Conservation (phyloP, 2,329 filamentous ascomycete species). For the Trichoderma sp. region DNA sequence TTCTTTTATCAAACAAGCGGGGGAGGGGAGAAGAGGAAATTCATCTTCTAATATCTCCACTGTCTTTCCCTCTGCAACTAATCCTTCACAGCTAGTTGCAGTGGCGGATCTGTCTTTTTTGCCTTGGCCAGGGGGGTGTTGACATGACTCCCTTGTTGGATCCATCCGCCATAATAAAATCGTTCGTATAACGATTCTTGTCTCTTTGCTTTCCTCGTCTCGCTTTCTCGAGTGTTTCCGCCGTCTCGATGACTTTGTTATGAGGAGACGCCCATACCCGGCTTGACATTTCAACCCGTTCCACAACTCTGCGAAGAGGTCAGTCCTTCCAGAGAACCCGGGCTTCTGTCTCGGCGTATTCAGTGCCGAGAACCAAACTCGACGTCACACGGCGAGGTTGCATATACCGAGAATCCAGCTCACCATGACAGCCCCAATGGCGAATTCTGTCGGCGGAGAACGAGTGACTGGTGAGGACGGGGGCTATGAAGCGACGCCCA, state of each 20-base stretch:
- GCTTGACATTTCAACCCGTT: background rate
- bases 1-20: background rate
- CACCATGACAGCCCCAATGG: background rate
- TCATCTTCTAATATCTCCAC: background rate
- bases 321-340: background rate
- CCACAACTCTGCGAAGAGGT: background rate
- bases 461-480: background rate
- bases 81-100: background rate
- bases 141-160: slow-evolving; percentile 1
- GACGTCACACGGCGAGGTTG: background rate
- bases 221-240: background rate
- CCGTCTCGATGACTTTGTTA: background rate
- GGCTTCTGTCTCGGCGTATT: background rate
- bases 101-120: slow-evolving; percentile 1
- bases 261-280: background rate
- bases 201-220: background rate
- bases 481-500: background rate
- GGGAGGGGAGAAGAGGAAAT: background rate
- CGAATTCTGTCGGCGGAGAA: background rate
- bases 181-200: background rate
- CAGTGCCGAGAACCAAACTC: background rate
- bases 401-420: background rate
- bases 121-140: slow-evolving; percentile 7
- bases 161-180: background rate
- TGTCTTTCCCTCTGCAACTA: background rate